phyloP scores from a whole-genome alignment of 176 grass and related monocot species.

The Carex kokanica region DNA sequence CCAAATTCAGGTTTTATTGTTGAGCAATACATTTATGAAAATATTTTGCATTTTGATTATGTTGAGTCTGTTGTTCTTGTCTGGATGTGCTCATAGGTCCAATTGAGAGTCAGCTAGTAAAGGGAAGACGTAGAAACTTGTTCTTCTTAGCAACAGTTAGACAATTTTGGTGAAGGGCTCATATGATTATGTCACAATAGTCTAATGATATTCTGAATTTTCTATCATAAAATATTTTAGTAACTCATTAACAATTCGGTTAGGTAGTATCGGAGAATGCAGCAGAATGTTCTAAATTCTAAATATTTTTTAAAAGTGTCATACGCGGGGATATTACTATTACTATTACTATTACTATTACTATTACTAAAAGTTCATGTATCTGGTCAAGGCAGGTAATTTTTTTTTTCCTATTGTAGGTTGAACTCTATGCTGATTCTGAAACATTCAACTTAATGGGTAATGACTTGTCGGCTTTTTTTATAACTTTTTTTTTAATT shows the following conservation, averaged over 20 bases:
- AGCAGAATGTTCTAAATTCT: neutral
- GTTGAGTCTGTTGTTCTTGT: neutral
- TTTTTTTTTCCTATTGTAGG: slow-evolving; percentile 37
- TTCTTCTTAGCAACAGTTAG: neutral
- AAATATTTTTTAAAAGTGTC: neutral
- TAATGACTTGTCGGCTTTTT: slow-evolving; percentile 25
- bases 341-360: neutral
- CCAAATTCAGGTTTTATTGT: neutral
- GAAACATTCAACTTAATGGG: slow-evolving; percentile 62
- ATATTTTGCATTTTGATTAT: neutral
- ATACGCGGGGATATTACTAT: neutral
- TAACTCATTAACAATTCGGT: neutral
- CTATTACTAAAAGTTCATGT: neutral
- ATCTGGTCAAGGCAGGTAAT: neutral
- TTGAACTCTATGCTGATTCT: slow-evolving; percentile 56
- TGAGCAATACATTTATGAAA: neutral
- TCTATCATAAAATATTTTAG: neutral
- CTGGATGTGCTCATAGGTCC: neutral
- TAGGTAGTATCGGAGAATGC: neutral
- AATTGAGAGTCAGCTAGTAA: neutral
- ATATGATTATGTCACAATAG: neutral
- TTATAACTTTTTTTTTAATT: slow-evolving; percentile 15
- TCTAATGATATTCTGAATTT: slow-evolving; percentile 5
- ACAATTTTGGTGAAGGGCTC: neutral
- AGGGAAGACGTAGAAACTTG: neutral